phyloP scores from a whole-genome alignment of 23 red algal genomes.

The Gracilaria domingensis region DNA sequence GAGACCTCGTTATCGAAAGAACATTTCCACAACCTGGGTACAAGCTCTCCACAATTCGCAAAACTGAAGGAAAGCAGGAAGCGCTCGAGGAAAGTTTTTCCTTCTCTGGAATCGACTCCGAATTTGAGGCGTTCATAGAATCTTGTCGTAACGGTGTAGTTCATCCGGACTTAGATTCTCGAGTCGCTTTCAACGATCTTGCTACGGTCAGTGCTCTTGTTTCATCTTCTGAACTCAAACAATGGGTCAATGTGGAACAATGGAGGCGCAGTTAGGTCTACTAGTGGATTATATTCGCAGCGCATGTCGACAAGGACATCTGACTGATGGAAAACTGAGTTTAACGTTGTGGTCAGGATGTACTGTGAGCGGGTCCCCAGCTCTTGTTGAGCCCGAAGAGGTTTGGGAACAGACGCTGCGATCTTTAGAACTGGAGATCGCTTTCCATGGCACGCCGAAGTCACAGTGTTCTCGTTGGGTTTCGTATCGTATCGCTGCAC shows the following conservation, averaged over 20 bases:
- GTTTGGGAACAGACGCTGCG: no score
- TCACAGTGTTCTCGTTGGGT: no score
- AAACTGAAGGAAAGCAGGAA: conserved; percentile 15
- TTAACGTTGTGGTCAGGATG: no score
- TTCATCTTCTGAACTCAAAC: conserved; percentile 25
- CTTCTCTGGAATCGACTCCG: conserved; percentile 50
- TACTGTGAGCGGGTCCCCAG: no score
- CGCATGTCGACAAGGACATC: no score
- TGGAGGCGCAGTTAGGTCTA: background rate
- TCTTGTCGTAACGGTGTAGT: conserved; percentile 5
- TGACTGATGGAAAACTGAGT: no score
- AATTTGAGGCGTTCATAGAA: conserved; percentile 66
- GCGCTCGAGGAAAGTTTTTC: conserved; percentile 16
- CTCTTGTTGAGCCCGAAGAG: no score
- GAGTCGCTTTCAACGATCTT: conserved; percentile 45
- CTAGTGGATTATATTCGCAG: no score
- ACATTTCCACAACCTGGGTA: conserved; percentile 14
- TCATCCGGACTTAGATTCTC: conserved; percentile 9
- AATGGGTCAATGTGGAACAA: conserved; percentile 9
- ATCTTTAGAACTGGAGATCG: no score
- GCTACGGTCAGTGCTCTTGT: conserved; percentile 45
- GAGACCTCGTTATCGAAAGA: conserved; percentile 29
- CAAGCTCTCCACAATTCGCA: background rate
- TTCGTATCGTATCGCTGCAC: no score
- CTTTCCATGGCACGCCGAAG: no score